Conservation (phyloP, 148 eudicot genomes). For the Persicaria tinctoria region DNA sequence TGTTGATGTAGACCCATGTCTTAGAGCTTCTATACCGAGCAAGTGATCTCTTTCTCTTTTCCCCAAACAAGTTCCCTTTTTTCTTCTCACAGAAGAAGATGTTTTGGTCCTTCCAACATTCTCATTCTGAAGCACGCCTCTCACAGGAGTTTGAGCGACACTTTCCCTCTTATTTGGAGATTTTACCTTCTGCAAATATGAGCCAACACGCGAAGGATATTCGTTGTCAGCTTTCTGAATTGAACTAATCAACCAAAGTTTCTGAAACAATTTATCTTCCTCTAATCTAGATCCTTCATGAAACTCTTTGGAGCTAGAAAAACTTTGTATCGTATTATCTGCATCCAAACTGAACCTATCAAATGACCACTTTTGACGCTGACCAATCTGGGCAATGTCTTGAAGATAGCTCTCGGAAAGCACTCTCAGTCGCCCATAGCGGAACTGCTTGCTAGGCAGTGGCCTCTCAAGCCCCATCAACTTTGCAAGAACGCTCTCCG, state of each 20-base stretch:
- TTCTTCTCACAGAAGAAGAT: not conserved
- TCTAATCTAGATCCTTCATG: not conserved
- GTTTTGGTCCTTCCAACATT: not conserved
- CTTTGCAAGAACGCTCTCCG: constrained; percentile 49
- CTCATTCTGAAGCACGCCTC: not conserved
- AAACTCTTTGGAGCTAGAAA: not conserved
- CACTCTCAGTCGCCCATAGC: constrained; percentile 23
- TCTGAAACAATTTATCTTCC: not conserved
- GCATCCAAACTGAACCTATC: constrained; percentile 14
- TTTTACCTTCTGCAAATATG: not conserved
- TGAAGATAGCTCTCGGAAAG: constrained; percentile 51
- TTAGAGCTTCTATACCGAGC: not conserved
- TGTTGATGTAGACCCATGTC: not conserved
- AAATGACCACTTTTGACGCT: constrained; percentile 17
- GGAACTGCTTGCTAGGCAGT: constrained; percentile 13
- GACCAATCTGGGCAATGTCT: constrained; percentile 39
- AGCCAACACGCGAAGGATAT: not conserved
- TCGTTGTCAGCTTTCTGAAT: not conserved
- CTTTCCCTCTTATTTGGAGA: too few relatives aligned
- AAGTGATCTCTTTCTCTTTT: constrained; percentile 3
- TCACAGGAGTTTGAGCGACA: not conserved
- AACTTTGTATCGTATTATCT: constrained; percentile 6
- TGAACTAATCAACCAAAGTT: not conserved
- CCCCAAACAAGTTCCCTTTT: not conserved
- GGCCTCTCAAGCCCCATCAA: constrained; percentile 49